These are phyloP conservation scores for Micractinium sp. DNA, from an alignment of 139 green algal genomes.

Conservation along the genomic window DNA sequence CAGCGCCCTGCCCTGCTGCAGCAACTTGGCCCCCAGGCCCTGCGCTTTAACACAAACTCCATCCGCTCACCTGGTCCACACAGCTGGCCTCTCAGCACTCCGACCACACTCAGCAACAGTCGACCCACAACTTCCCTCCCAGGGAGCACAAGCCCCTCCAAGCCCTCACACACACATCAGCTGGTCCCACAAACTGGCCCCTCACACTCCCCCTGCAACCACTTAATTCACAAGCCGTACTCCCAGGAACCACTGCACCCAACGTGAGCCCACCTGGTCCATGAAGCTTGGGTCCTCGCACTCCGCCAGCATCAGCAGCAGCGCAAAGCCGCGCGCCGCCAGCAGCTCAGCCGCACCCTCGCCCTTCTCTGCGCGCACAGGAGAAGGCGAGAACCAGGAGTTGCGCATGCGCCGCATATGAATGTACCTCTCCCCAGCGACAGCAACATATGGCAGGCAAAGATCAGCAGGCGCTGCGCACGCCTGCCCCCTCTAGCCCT, in stretches of 20 bases:
- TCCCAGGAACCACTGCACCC: no score
- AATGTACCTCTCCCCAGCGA: no score
- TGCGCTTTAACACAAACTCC: no score
- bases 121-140: no score
- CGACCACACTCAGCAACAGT: slow-evolving; percentile 46
- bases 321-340: slow-evolving; percentile 37
- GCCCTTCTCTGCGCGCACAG: slow-evolving; percentile 5
- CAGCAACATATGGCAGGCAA: neutral
- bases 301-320: slow-evolving; percentile 50
- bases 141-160: no score
- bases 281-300: slow-evolving; percentile 33
- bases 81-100: slow-evolving; percentile 37
- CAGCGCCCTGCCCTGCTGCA: neutral
- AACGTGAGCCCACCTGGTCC: slow-evolving; percentile 20
- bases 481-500: neutral
- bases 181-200: no score
- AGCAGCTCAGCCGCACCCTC: slow-evolving; percentile 49
- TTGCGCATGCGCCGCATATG: no score
- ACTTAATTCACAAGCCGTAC: no score
- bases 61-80: slow-evolving; percentile 24
- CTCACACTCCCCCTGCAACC: no score
- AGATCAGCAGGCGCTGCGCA: neutral
- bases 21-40: no score
- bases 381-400: neutral
- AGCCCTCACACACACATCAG: no score